A percentile compares a stretch with the other conserved stretches of the same genome.
Evolutionary conservation across 176 grass and related monocot species (phyloP).

Genomic region (barley (Hordeum vulgare)): DNA sequence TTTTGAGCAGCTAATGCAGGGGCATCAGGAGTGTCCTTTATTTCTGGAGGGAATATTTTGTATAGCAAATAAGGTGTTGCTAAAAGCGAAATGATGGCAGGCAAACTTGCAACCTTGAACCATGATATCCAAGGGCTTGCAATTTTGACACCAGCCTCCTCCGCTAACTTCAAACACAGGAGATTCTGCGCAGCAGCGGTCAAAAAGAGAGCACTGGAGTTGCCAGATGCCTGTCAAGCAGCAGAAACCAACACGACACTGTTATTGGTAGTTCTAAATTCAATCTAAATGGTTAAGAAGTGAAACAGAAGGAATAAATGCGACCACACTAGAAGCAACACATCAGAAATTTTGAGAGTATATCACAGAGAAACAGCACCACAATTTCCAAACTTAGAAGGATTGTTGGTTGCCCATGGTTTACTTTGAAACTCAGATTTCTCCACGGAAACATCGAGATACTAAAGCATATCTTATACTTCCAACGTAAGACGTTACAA

Average conservation of each 20-base stretch:
- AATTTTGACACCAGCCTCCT: slow-evolving; percentile 81
- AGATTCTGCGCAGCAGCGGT: slow-evolving; percentile 98
- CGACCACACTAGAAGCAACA: background rate
- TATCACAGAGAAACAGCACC: background rate
- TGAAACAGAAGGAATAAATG: background rate
- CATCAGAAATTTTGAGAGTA: background rate
- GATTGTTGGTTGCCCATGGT: background rate
- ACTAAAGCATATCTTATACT: background rate
- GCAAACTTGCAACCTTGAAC: slow-evolving; percentile 85
- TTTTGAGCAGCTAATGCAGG: slow-evolving; percentile 81
- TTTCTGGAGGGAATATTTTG: slow-evolving; percentile 97
- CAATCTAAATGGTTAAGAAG: slow-evolving; percentile 8
- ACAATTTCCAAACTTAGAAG: background rate
- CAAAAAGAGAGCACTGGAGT: slow-evolving; percentile 94
- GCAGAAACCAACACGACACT: slow-evolving; percentile 12
- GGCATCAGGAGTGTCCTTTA: slow-evolving; percentile 90
- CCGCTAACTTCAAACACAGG: slow-evolving; percentile 86
- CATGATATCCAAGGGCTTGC: slow-evolving; percentile 89
- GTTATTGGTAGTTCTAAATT: background rate
- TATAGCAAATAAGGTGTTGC: slow-evolving; percentile 77
- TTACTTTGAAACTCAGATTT: background rate
- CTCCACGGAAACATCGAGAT: background rate
- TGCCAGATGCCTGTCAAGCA: slow-evolving; percentile 62
- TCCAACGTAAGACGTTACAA: background rate
- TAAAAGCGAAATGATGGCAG: slow-evolving; percentile 72